These are phyloP conservation scores for Lachnum nothofagi DNA, from an alignment of 2,329 filamentous ascomycete genomes.

Conservation along the genomic window DNA sequence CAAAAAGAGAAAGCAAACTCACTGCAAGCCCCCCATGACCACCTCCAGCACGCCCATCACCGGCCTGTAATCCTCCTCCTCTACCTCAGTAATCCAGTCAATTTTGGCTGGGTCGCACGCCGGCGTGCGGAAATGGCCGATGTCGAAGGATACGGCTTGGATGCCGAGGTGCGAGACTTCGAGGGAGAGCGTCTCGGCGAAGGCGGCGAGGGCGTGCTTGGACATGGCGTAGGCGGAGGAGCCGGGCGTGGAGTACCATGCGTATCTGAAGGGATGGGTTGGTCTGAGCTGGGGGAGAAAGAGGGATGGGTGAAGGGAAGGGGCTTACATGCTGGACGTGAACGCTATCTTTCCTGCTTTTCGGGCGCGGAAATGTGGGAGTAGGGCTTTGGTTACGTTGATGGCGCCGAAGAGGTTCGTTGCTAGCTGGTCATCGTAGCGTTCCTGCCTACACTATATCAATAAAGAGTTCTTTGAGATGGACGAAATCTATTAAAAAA, in stretches of 20 bases:
- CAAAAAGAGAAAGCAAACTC: background rate
- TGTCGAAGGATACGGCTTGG: background rate
- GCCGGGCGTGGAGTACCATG: background rate
- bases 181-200: background rate
- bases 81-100: background rate
- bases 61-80: background rate
- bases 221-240: too few relatives aligned
- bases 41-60: background rate
- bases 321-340: conserved; percentile 19
- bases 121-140: background rate
- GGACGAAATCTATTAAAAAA: background rate
- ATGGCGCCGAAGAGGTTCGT: conserved; percentile 51
- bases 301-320: background rate
- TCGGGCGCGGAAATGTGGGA: conserved; percentile 42
- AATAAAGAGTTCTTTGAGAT: too few relatives aligned
- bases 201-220: too few relatives aligned
- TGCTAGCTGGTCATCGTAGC: conserved; percentile 35
- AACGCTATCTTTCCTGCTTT: conserved; percentile 32
- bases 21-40: background rate
- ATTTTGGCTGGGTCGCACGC: background rate
- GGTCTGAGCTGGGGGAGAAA: background rate
- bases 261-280: background rate
- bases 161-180: background rate
- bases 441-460: conserved; percentile 7
- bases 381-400: conserved; percentile 43